Evolutionary conservation across 1,139 yeast genomes (phyloP), one percentile per base, ranked within the genome.

Genomic region (Hansenula sp.): DNA sequence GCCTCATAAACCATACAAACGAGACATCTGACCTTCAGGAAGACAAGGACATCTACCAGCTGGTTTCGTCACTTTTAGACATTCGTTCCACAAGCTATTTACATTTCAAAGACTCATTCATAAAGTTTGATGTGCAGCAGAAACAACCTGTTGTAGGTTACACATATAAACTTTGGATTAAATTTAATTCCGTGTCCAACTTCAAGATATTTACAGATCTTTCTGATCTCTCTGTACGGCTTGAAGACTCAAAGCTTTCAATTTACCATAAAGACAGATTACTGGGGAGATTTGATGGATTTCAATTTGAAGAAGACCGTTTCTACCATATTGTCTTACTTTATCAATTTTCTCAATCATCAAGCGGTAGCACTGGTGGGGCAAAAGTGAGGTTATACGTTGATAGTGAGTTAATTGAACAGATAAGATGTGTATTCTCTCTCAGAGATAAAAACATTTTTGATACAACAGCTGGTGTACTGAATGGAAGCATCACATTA

Each of bases 81-180:
- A 50, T 44, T 30, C 18, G 41, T 10, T 33, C 42, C 21, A 38
- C 33, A 11, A 39, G 51, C 2, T 45, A 45, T 22, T 40, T 51
- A 32, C 45, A 37, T 12, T 42, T 55, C 22, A 32, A 40, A 7
- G 41, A 45, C 16, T 47, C 59, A 3, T 34, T 46, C 0, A 21
- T 53, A 1, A 25, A 41, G 1, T 27, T 50, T 4, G 37, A 39
- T 1, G n/a, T 41, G 5, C 22, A 16, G 0, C 24, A 44, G 2
- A 35, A 37, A 12, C 11, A 29, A 3, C 18, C 11, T 0, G 9
- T 34, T 1, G 26, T 34, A 12, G 44, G 45, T 13, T 52, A 49
- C 14, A 55, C 57, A 0, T 25, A 39, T 7, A 55, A 50, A 25
- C 24, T 44, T n/a, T 53, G 57, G 57, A 27, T 53, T 13, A 47